Percentiles rank a stretch among this genome's conserved stretches.
These are phyloP conservation scores for Rhodotorula toruloides DNA, from an alignment of 768 basidiomycete species.

Conservation along the genomic window DNA sequence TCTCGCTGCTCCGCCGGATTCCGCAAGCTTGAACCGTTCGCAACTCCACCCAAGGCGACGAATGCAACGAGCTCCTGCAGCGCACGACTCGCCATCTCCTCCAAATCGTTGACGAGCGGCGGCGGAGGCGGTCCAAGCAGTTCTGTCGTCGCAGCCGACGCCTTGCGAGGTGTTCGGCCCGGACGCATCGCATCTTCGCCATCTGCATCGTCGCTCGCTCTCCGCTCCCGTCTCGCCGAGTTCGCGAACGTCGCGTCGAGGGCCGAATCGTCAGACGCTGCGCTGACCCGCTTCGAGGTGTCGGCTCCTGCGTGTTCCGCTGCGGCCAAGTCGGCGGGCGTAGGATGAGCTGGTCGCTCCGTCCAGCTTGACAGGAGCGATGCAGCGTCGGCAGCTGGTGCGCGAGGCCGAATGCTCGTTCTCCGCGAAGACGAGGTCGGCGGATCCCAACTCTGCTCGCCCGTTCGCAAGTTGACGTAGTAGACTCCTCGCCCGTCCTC, in stretches of 20 bases:
- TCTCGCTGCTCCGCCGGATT: slow-evolving; percentile 13
- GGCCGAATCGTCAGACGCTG: slow-evolving; percentile 75
- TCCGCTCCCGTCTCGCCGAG: background rate
- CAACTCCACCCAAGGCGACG: slow-evolving; percentile 4
- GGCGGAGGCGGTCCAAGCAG: slow-evolving; percentile 31
- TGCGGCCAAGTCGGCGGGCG: no score
- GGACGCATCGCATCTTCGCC: no score
- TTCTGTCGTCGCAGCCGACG: slow-evolving; percentile 3
- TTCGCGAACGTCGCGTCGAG: slow-evolving; percentile 48
- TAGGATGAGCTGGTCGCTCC: slow-evolving; percentile 1
- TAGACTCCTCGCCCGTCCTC: slow-evolving; percentile 13
- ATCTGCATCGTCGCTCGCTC: slow-evolving; percentile 9
- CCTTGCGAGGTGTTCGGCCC: slow-evolving; percentile 10
- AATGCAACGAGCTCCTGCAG: slow-evolving; percentile 18
- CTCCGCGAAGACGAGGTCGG: background rate
- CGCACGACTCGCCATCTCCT: slow-evolving; percentile 11
- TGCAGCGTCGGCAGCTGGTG: slow-evolving; percentile 10
- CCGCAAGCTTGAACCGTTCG: background rate
- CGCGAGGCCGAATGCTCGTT: background rate
- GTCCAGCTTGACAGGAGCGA: slow-evolving; percentile 25
- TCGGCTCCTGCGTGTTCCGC: background rate
- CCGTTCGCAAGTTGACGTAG: slow-evolving; percentile 28
- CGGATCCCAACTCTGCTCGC: slow-evolving; percentile 27
- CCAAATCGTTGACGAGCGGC: slow-evolving; percentile 31
- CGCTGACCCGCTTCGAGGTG: slow-evolving; percentile 54